Conservation (phyloP, 2,329 filamentous ascomycete genomes). For the Trichoderma sp. region DNA sequence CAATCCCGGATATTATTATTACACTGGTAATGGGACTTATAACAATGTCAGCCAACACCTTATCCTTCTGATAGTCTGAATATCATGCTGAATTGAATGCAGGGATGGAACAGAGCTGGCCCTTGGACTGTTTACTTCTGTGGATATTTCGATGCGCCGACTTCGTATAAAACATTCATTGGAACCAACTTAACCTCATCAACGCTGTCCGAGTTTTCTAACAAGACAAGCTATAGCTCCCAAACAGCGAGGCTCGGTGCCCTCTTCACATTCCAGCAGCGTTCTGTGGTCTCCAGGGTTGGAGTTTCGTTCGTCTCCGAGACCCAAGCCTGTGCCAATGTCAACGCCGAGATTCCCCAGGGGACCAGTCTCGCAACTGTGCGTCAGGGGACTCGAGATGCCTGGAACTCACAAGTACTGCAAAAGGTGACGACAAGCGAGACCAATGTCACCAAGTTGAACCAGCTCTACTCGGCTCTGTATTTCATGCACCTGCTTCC, state of each 20-base stretch:
- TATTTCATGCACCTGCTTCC: slow-evolving; percentile 69
- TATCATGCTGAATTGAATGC: background rate
- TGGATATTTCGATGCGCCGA: slow-evolving; percentile 53
- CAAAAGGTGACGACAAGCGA: slow-evolving; percentile 61
- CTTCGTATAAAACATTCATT: slow-evolving; percentile 45
- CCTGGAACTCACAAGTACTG: slow-evolving; percentile 62
- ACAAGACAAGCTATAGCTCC: slow-evolving; percentile 33
- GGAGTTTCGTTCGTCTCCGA: slow-evolving; percentile 67
- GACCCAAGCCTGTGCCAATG: slow-evolving; percentile 56
- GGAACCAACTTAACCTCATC: slow-evolving; percentile 33
- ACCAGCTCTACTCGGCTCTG: slow-evolving; percentile 63
- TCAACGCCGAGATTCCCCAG: slow-evolving; percentile 54
- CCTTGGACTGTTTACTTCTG: slow-evolving; percentile 64
- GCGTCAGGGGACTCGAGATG: slow-evolving; percentile 44
- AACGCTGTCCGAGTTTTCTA: slow-evolving; percentile 33
- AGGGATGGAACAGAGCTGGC: slow-evolving; percentile 62
- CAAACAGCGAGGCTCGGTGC: slow-evolving; percentile 42
- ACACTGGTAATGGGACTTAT: slow-evolving; percentile 60
- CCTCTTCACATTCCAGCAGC: slow-evolving; percentile 52
- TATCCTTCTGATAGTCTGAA: no score
- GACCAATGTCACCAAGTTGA: slow-evolving; percentile 51
- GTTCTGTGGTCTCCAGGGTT: slow-evolving; percentile 53
- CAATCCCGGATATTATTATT: slow-evolving; percentile 40
- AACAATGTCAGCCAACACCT: slow-evolving; percentile 47
- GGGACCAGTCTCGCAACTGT: slow-evolving; percentile 43